A percentile compares a stretch with the other conserved stretches of the same genome.
Evolutionary conservation across 805 yeast genomes (phyloP).

Genomic region (Kurtzmaniella fragi): DNA sequence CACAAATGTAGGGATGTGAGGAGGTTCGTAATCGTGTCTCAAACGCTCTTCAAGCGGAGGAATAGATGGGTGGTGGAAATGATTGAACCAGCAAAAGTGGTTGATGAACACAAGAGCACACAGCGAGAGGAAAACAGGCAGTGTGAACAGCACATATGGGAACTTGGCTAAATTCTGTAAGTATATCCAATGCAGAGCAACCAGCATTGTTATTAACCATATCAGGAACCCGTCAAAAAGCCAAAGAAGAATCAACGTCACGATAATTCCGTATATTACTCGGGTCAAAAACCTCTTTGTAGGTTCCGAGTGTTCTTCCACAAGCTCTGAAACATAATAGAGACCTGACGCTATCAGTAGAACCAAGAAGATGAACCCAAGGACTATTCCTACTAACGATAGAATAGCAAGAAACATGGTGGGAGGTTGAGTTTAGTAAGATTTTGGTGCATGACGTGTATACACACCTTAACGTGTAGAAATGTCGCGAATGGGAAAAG

Average conservation of each 20-base stretch:
- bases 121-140: slow-evolving; percentile 65
- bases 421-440: background rate
- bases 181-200: slow-evolving; percentile 68
- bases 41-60: slow-evolving; percentile 65
- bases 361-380: slow-evolving; percentile 38
- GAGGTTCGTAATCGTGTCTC: slow-evolving; percentile 54
- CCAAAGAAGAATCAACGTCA: slow-evolving; percentile 49
- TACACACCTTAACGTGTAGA: no score
- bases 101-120: slow-evolving; percentile 71
- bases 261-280: slow-evolving; percentile 59
- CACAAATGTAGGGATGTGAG: slow-evolving; percentile 71
- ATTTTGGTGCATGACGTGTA: background rate
- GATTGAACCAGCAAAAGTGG: slow-evolving; percentile 86
- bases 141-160: slow-evolving; percentile 74
- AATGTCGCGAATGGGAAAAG: no score
- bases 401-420: slow-evolving; percentile 35
- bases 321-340: slow-evolving; percentile 85
- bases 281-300: slow-evolving; percentile 66
- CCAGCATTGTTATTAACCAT: slow-evolving; percentile 58
- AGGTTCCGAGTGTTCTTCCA: slow-evolving; percentile 88
- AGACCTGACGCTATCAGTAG: slow-evolving; percentile 79
- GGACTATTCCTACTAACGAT: slow-evolving; percentile 31
- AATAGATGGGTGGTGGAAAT: slow-evolving; percentile 67
- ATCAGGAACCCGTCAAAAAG: slow-evolving; percentile 79
- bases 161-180: slow-evolving; percentile 72